phyloP scores from a whole-genome alignment of 2,329 filamentous ascomycete genomes.

The Aureobasidium subglaciale region DNA sequence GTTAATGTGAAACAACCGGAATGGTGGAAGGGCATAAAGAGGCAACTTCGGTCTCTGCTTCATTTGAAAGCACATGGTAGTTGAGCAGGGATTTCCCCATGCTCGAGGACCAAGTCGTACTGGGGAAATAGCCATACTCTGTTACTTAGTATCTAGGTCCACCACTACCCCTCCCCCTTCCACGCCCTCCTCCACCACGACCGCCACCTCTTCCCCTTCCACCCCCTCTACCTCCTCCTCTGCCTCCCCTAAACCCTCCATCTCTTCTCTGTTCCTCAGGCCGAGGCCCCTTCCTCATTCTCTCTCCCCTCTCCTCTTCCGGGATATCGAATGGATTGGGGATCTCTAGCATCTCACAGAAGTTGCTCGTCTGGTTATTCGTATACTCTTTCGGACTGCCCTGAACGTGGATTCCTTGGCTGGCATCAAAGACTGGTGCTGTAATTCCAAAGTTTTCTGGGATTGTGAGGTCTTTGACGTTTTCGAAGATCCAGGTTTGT shows the following conservation, averaged over 20 bases:
- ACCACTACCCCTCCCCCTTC: neutral
- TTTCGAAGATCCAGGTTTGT: conserved; percentile 70
- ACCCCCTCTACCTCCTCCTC: conserved; percentile 18
- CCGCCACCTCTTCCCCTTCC: conserved; percentile 18
- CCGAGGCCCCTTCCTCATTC: conserved; percentile 53
- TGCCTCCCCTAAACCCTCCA: conserved; percentile 19
- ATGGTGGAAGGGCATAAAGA: too few relatives aligned
- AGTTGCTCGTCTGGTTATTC: conserved; percentile 77
- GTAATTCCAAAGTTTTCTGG: conserved; percentile 73
- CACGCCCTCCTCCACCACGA: conserved; percentile 10
- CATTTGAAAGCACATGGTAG: too few relatives aligned
- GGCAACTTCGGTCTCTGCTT: too few relatives aligned
- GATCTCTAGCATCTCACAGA: conserved; percentile 72
- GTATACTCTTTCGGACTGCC: conserved; percentile 73
- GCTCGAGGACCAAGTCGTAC: too few relatives aligned
- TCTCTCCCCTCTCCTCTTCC: conserved; percentile 60
- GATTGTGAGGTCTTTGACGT: conserved; percentile 62
- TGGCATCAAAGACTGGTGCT: conserved; percentile 61
- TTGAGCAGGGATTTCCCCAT: too few relatives aligned
- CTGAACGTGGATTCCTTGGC: conserved; percentile 49
- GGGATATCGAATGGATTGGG: conserved; percentile 67
- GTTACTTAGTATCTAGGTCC: neutral
- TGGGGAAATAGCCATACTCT: too few relatives aligned
- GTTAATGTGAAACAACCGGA: too few relatives aligned
- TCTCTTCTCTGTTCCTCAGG: conserved; percentile 27